Evolutionary conservation across 164 flowering plant species (phyloP).

Genomic region (Brasenia schreberi): DNA sequence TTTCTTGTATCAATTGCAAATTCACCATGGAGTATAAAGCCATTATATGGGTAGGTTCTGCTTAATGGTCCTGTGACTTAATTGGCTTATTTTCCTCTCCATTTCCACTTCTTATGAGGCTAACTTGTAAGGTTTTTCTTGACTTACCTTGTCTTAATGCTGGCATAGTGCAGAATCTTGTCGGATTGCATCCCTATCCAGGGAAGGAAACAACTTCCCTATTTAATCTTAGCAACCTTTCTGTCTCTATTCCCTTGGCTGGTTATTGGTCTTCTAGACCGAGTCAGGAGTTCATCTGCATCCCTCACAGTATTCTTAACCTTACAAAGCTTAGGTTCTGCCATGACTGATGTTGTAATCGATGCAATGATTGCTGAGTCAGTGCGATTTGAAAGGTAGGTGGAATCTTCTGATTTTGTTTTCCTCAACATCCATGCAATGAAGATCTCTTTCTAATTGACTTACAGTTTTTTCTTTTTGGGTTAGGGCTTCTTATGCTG

Average conservation of each 20-base stretch:
- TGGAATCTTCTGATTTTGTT: background rate
- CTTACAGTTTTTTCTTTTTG: background rate
- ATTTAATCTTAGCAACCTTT: slow-evolving; percentile 53
- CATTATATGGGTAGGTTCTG: slow-evolving; percentile 60
- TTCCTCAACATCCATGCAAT: background rate
- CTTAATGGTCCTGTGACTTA: background rate
- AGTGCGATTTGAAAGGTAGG: slow-evolving; percentile 53
- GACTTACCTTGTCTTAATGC: slow-evolving; percentile 10
- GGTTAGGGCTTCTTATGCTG: slow-evolving; percentile 76
- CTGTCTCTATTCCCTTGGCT: slow-evolving; percentile 82
- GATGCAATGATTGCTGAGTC: slow-evolving; percentile 99
- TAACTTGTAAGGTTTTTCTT: background rate
- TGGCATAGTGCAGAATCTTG: slow-evolving; percentile 44
- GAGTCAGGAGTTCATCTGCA: slow-evolving; percentile 41
- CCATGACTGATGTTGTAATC: slow-evolving; percentile 92
- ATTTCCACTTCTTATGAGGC: background rate
- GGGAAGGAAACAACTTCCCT: slow-evolving; percentile 77
- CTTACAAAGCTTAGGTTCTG: slow-evolving; percentile 76
- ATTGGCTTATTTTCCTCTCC: background rate
- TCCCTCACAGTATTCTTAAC: slow-evolving; percentile 55
- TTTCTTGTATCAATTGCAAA: slow-evolving; percentile 59
- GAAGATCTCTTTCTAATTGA: background rate
- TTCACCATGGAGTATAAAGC: slow-evolving; percentile 90
- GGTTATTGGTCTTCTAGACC: slow-evolving; percentile 36
- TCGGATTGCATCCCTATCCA: slow-evolving; percentile 85